Evolutionary conservation across 2,329 filamentous ascomycete species (phyloP), one percentile per base, ranked within the genome.

Genomic region (Aspergillus calidoustus): DNA sequence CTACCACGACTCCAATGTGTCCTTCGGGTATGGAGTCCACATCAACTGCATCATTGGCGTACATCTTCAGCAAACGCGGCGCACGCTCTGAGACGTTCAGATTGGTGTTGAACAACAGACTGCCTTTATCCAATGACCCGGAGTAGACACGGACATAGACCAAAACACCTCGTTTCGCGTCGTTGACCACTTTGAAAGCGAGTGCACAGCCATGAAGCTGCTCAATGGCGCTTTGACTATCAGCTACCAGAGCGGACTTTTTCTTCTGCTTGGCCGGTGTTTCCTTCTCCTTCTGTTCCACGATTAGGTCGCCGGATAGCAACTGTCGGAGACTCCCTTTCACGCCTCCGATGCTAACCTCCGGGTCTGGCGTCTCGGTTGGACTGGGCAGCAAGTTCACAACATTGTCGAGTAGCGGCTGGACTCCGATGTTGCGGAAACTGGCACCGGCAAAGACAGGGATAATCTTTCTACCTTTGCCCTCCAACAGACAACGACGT

Each of bases 71-170:
- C 41, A 98, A 85, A 3, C 90, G 89, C 58, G 92, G 89, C 0
- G 91, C 90, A 54, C 89, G 86, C 74, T 98, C 95, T 0, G 89
- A 88, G n/a, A 87, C 80, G 61, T 90, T 85, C 2, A 96, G 84
- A 66, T 91, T 92, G 11, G 93, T 95, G 74, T 98, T 98, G 86
- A 90, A 98, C 28, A 96, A 86, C 3, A 88, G 80, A 9, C 88
- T 84, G 67, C 92, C 92, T 51, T 89, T 88, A 61, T 88, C 86
- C 57, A 99, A 80, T 2, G 87, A 85, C 9, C 95, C 95, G 28
- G 92, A 91, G 76, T 98, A 98, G 7, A 97, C 92, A 46, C 95
- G 88, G 9, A 98, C 89, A 72, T 96, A 98, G 64, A 96, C 93
- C 62, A 98, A 84, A 57, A 96, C 89, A 19, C 95, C 95, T 60